A percentile compares a stretch with the other conserved stretches of the same genome.
Evolutionary conservation across 108 stramenopile species (phyloP).

Genomic region (Craspedostauros australis): DNA sequence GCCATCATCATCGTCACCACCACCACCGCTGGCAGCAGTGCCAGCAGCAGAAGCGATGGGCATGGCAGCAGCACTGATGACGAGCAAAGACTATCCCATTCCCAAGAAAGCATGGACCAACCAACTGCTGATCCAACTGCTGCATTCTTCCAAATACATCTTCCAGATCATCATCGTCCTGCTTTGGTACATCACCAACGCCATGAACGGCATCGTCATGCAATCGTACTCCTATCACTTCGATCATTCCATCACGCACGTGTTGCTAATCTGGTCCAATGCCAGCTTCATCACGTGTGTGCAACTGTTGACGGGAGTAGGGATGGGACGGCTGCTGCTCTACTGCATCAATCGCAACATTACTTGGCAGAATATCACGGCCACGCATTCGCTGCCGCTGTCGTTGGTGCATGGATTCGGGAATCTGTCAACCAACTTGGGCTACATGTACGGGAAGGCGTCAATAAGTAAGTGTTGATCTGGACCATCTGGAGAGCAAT

Average conservation of each 20-base stretch:
- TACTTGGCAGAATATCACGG: conserved; percentile 4
- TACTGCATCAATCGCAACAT: conserved; percentile 3
- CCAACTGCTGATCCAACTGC: too few species aligned
- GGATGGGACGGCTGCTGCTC: conserved; percentile 6
- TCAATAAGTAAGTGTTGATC: too few species aligned
- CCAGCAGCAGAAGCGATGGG: too few species aligned
- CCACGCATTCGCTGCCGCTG: conserved; percentile 9
- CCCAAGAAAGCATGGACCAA: too few species aligned
- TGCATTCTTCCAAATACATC: too few species aligned
- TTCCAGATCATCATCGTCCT: conserved; percentile 5
- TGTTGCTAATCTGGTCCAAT: background rate
- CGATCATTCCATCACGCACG: background rate
- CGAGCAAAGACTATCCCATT: too few species aligned
- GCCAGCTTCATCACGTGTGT: conserved; percentile 4
- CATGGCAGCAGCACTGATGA: too few species aligned
- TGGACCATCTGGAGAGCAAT: too few species aligned
- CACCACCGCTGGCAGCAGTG: too few species aligned
- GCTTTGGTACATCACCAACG: conserved; percentile 23
- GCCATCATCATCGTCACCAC: too few species aligned
- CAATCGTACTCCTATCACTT: conserved; percentile 7
- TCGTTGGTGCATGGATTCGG: conserved; percentile 31
- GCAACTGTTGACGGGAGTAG: conserved; percentile 16
- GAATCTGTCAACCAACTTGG: conserved; percentile 37
- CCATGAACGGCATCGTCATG: conserved; percentile 28
- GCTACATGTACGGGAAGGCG: conserved; percentile 44